Conservation (phyloP, 805 yeast genomes). For the Lipomyces japonicus region DNA sequence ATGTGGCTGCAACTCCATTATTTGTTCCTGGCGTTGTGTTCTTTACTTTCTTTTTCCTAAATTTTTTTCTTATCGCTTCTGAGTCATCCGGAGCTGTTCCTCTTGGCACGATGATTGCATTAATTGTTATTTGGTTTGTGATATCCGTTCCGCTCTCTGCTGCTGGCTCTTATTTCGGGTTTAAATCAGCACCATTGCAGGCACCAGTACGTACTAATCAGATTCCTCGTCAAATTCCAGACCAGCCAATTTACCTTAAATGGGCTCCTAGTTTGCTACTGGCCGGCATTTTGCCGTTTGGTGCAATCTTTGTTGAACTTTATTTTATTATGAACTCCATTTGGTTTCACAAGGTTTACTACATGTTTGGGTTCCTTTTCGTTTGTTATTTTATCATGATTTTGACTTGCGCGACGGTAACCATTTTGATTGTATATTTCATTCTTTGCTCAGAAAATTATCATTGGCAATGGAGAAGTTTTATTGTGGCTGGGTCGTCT, state of each 20-base stretch:
- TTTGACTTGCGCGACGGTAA: constrained; percentile 73
- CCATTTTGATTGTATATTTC: constrained; percentile 76
- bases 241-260: constrained; percentile 78
- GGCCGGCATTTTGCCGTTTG: constrained; percentile 91
- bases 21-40: constrained; percentile 81
- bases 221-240: constrained; percentile 93
- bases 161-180: constrained; percentile 75
- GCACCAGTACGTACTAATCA: constrained; percentile 90
- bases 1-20: constrained; percentile 75
- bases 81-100: constrained; percentile 95
- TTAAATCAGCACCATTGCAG: constrained; percentile 53
- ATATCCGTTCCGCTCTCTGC: constrained; percentile 81
- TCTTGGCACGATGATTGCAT: constrained; percentile 77
- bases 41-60: constrained; percentile 59
- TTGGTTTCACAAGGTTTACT: constrained; percentile 91
- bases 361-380: constrained; percentile 96
- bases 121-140: constrained; percentile 77
- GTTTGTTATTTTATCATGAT: constrained; percentile 82
- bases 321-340: constrained; percentile 85
- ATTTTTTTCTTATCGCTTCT: constrained; percentile 73
- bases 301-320: constrained; percentile 91
- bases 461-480: constrained; percentile 96
- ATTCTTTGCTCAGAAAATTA: constrained; percentile 86
- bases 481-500: constrained; percentile 85
- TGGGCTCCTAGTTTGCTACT: constrained; percentile 63